phyloP scores from a whole-genome alignment of 148 eudicot genomes.

The Salicornia ramosissima region DNA sequence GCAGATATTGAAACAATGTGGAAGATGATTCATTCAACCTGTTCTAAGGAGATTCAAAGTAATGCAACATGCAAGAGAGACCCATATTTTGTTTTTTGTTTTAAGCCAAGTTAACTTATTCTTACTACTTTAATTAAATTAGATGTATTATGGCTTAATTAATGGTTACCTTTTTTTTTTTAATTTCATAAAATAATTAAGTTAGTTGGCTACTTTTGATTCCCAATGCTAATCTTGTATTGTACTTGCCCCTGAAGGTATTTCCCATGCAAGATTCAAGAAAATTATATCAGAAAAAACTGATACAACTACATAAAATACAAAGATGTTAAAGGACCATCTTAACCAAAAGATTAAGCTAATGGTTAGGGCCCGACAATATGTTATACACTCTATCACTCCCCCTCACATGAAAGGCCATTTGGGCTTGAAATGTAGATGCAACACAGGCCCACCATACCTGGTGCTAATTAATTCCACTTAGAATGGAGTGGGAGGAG shows the following conservation, averaged over 20 bases:
- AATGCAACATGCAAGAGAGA: conserved; percentile 17
- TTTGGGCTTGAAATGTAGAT: too few species aligned
- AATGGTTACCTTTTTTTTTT: background rate
- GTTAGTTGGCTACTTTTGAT: background rate
- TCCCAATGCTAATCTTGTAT: background rate
- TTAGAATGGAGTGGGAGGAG: too few species aligned
- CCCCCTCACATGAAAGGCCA: too few species aligned
- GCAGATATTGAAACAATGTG: conserved; percentile 68
- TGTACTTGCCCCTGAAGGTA: background rate
- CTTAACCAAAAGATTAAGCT: too few species aligned
- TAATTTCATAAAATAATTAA: conserved; percentile 1
- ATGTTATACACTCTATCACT: too few species aligned
- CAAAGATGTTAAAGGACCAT: too few species aligned
- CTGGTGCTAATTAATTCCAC: too few species aligned
- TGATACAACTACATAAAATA: too few species aligned
- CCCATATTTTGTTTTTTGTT: conserved; percentile 28
- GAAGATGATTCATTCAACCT: conserved; percentile 53
- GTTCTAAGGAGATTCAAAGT: conserved; percentile 9
- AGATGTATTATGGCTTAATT: background rate
- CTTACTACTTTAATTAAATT: background rate
- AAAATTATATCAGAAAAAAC: too few species aligned
- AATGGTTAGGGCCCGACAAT: too few species aligned
- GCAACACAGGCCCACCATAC: too few species aligned
- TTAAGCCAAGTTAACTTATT: conserved; percentile 22
- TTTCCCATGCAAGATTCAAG: conserved; percentile 1